Base-by-base conservation (phyloP, 2,329 filamentous ascomycete genomes). In the Epichloe bromicola region DNA sequence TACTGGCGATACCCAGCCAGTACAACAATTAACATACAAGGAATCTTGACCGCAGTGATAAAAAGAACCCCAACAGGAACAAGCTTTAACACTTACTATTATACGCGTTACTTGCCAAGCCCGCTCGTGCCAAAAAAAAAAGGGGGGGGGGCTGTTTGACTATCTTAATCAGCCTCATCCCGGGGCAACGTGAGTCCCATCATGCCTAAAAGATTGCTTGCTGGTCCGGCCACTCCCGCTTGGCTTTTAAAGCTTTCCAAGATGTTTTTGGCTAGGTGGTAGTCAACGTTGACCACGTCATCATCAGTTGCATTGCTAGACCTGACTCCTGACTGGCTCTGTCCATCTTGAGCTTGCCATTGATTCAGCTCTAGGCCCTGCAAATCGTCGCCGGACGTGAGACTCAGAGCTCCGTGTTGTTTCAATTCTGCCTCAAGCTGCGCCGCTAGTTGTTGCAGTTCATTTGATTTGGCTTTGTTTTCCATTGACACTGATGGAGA, bases 181-280 rank as follows among this genome's bases (percentile, higher is more conserved):
- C 86, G 76, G 0, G 91, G 91, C 53, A 96, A 72, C 40, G 79
- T 76, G 57, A 96, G 73, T 0, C 89, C 89, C 83, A 97, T 85
- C 69, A 94, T 78, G 6, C 83, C 84, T 60, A 98, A 75, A 54
- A 98, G 71, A 63, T 96, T 97, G 1, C 90, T 83, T 2, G 86
- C 86, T 1, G 93, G 93, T 0, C 93, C 93, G 34, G 88, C 75
- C 72, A 85, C 79, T 12, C 93, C 93, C 17, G 75, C 88, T 65
- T 97, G 91, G 15, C 86, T 84, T 63, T 95, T 94, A 68, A 98
- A 90, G 59, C 88, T 91, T 65, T 96, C 88, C 1, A 98, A 73
- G 50, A 98, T 73, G 61, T 97, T 97, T 65, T 86, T 88, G 17
- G 87, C 89, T 23, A 98, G 73, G 55, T 93, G 91, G 58, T 89